These are phyloP conservation scores for Fraxinus excelsior DNA, from an alignment of 257 asterid genomes.

Conservation along the genomic window DNA sequence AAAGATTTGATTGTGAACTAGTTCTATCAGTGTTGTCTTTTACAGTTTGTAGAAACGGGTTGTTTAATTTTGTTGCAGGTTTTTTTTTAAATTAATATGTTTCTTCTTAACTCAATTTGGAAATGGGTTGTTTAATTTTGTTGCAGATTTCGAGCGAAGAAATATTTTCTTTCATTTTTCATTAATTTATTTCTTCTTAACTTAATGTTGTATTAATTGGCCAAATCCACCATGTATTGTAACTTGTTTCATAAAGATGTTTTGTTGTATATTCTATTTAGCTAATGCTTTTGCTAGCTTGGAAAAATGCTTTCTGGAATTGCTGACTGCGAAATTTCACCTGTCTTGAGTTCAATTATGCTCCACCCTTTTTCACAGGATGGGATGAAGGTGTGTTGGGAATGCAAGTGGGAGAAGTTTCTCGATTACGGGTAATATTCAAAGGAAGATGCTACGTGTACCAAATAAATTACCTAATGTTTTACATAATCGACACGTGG, in stretches of 20 bases:
- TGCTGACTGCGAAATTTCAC: background rate
- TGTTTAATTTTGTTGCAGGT: background rate
- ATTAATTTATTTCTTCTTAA: background rate
- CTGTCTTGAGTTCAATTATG: conserved; percentile 15
- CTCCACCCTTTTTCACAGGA: conserved; percentile 47
- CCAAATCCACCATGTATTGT: background rate
- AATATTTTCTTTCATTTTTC: background rate
- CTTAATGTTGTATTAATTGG: background rate
- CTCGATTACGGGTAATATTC: conserved; percentile 69
- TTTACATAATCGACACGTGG: too few relatives aligned
- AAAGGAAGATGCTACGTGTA: too few relatives aligned
- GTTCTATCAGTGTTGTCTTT: background rate
- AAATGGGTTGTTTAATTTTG: background rate
- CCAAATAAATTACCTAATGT: too few relatives aligned
- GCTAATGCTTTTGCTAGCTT: background rate
- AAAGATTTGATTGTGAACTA: background rate
- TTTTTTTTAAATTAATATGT: background rate
- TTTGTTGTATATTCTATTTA: background rate
- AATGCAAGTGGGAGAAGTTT: conserved; percentile 97
- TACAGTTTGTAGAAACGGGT: background rate
- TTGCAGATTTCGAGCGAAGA: background rate
- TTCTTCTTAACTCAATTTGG: background rate
- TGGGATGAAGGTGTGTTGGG: conserved; percentile 98
- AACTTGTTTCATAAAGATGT: background rate
- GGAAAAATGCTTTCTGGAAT: background rate